Base-by-base conservation (phyloP, 495 filamentous ascomycete species). In the Hyaloscypha variabilis region DNA sequence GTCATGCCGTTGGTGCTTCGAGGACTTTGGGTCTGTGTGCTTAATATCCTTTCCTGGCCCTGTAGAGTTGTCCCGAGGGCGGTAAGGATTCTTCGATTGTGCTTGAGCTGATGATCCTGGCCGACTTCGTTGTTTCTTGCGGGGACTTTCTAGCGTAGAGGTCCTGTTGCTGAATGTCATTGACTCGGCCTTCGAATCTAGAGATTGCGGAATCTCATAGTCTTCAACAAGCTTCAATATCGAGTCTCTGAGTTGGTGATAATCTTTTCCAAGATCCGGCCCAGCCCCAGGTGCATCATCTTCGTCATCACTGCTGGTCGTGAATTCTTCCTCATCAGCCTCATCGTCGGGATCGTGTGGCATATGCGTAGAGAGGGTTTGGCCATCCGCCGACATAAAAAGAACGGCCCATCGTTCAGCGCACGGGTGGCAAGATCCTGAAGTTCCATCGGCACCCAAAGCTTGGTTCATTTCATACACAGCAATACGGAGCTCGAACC, bases 171-270 rank as follows among this genome's bases (percentile, higher is more conserved):
- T 89, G 71, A 88, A 88, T 6, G 79, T 83, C 61, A 85, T 86
- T 50, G 83, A 80, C 62, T 82, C 76, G 26, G 77, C 79, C 31
- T 85, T 83, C 21, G 75, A 77, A 52, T 86, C 80, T 0, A 87
- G 72, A 30, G 79, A 84, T 50, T 86, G 84, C 2, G 89, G 89
- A 24, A 90, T 88, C 67, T 93, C 91, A 64, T 88, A 91, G 49
- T 95, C 91, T 66, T 90, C 85, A 21, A 95, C 88, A 2, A 97
- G 81, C 71, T 91, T 93, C 53, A 91, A 77, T 54, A 97, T 90
- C 6, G 91, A 90, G 36, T 91, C 88, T 62, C 94, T 90, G 8
- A 96, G 77, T 60, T 91, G 88, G 74, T 95, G 90, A 68, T 95
- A 91, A 68, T 93, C 91, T 67, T 90, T 90, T 71, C 91, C 89